These are phyloP conservation scores for Termitomyces sp. DNA, from an alignment of 768 basidiomycete genomes.

Conservation along the genomic window DNA sequence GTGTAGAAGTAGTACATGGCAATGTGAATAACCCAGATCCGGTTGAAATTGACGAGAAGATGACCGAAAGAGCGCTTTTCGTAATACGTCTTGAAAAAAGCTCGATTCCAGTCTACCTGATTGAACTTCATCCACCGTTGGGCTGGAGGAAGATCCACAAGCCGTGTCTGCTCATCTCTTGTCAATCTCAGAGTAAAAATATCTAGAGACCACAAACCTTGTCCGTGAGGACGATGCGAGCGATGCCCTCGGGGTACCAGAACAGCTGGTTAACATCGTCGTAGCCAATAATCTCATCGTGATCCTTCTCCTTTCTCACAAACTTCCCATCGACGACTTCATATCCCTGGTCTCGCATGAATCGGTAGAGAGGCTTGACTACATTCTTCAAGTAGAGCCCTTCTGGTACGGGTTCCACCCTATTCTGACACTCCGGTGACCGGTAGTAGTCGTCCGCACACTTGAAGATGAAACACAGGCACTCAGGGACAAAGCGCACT, in stretches of 20 bases:
- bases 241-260: conserved; percentile 99
- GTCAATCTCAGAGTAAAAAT: conserved; percentile 1
- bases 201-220: conserved; percentile 49
- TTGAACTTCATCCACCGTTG: conserved; percentile 98
- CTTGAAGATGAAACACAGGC: conserved; percentile 99
- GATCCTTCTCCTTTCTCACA: conserved; percentile 89
- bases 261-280: conserved; percentile 99
- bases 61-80: conserved; percentile 97
- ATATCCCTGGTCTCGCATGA: conserved; percentile 96
- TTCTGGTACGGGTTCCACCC: conserved; percentile 89
- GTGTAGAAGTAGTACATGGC: conserved; percentile 97
- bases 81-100: conserved; percentile 98
- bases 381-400: conserved; percentile 92
- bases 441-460: conserved; percentile 99
- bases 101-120: conserved; percentile 92
- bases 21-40: conserved; percentile 98
- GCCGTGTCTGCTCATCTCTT: conserved; percentile 55
- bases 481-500: conserved; percentile 94
- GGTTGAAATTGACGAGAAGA: conserved; percentile 98
- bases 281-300: conserved; percentile 93
- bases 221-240: conserved; percentile 82
- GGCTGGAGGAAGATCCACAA: conserved; percentile 87
- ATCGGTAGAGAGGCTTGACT: conserved; percentile 91
- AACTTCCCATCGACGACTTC: conserved; percentile 96
- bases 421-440: conserved; percentile 94